Percentiles rank a stretch among this genome's conserved stretches.
These are phyloP conservation scores for Aspergillus uvarum DNA, from an alignment of 2,329 filamentous ascomycete species.

Conservation along the genomic window DNA sequence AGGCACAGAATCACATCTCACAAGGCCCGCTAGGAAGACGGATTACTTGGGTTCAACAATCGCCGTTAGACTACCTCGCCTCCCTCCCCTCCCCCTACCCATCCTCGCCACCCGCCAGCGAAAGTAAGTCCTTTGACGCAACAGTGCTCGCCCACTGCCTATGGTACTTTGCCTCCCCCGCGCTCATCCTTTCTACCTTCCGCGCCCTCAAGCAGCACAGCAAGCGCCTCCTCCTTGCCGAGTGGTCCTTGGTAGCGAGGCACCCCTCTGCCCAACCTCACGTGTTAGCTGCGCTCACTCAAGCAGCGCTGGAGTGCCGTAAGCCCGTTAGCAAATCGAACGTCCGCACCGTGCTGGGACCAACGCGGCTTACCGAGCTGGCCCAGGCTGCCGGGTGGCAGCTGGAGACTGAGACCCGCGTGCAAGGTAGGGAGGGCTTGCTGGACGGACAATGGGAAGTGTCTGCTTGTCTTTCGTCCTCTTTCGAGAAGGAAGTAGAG, in stretches of 20 bases:
- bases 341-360: constrained; percentile 49
- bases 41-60: constrained; percentile 15
- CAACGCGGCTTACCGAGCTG: constrained; percentile 43
- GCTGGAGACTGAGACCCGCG: constrained; percentile 9
- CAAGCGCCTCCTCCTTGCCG: constrained; percentile 44
- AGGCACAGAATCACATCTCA: constrained; percentile 16
- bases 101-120: constrained; percentile 15
- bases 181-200: constrained; percentile 40
- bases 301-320: constrained; percentile 42
- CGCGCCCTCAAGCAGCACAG: constrained; percentile 33
- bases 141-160: constrained; percentile 45
- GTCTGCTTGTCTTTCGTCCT: constrained; percentile 18
- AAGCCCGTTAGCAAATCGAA: constrained; percentile 42
- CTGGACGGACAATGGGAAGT: constrained; percentile 53
- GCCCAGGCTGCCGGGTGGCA: constrained; percentile 4
- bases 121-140: constrained; percentile 33
- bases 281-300: constrained; percentile 52
- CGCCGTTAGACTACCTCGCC: constrained; percentile 27
- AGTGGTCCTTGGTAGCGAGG: constrained; percentile 48
- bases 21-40: constrained; percentile 10
- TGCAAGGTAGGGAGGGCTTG: constrained; percentile 41
- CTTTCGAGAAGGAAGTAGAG: constrained; percentile 14
- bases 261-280: constrained; percentile 46
- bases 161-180: constrained; percentile 54
- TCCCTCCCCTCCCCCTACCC: constrained; percentile 2